These are phyloP conservation scores for Corylus americana DNA, from an alignment of 306 rosid genomes.

Conservation along the genomic window DNA sequence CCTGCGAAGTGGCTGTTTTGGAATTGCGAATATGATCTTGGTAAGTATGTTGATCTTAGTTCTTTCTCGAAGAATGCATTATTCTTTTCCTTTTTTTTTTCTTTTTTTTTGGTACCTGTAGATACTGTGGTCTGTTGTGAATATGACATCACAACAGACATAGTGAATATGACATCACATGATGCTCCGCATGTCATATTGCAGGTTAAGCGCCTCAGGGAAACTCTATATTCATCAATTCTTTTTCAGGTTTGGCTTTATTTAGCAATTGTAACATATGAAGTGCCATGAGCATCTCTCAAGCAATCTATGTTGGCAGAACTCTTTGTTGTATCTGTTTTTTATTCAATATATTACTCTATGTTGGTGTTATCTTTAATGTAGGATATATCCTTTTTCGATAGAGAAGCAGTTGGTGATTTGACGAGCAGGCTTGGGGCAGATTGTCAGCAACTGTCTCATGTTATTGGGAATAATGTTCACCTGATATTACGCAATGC, in stretches of 20 bases:
- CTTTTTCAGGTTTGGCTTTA: constrained; percentile 61
- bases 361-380: constrained; percentile 30
- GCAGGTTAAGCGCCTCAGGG: constrained; percentile 69
- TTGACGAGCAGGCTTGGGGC: constrained; percentile 82
- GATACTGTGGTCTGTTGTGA: background rate
- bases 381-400: constrained; percentile 74
- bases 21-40: constrained; percentile 61
- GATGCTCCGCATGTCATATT: constrained; percentile 26
- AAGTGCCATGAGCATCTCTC: constrained; percentile 8
- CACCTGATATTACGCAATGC: constrained; percentile 59
- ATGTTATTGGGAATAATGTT: constrained; percentile 64
- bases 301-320: constrained; percentile 15
- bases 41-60: constrained; percentile 43
- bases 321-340: background rate
- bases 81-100: background rate
- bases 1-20: constrained; percentile 72
- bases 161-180: constrained; percentile 17
- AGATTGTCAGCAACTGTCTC: constrained; percentile 71
- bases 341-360: constrained; percentile 2
- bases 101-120: background rate
- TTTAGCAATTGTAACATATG: constrained; percentile 3
- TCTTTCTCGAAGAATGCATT: constrained; percentile 2
- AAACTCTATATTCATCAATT: constrained; percentile 51
- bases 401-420: constrained; percentile 69
- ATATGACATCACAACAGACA: constrained; percentile 18